Base-by-base conservation (phyloP, 2,329 filamentous ascomycete species). In the Sordariomycetes sp. region DNA sequence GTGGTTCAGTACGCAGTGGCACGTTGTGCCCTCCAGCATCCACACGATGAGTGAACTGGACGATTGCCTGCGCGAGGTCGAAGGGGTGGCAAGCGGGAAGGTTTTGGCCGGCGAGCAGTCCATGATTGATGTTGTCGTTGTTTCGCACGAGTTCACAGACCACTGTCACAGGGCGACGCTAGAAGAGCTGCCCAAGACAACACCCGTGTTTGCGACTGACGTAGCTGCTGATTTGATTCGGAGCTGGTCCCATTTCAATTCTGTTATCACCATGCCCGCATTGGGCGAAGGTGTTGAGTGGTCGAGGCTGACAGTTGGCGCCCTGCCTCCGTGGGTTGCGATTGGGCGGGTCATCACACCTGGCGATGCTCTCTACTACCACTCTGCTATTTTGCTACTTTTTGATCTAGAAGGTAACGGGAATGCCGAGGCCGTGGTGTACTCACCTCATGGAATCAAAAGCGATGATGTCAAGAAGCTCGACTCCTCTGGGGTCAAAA, bases 71-170 rank as follows among this genome's bases (percentile, higher is more conserved):
- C 46, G 54, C 12, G 59, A 68, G 32, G 55, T 73, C 3, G 33
- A 25, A 15, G 33, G 11, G 14, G 17, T 21, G 8, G 17, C 16
- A 8, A 46, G 16, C 15, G 16, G 15, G n/a, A 14, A 12, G n/a
- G 6, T 8, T 18, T 4, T 10, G 3, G 17, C n/a, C 9, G 25
- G 18, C n/a, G 14, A 31, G 18, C n/a, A n/a, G n/a, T 57, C 56
- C 10, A 59, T 63, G 29, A 67, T 82, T 20, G 77, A 82, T 47
- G 68, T 58, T 3, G 72, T 82, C 3, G 62, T 64, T 19, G 61
- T 82, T 21, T 73, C 66, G 12, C 77, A 82, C 47, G 77, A 82
- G 48, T 82, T 82, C 43, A 81, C 77, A 2, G 77, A 82, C 46
- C 79, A 81, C 47, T 81, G 75, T 51, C 76, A 82, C 46, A 62